phyloP scores from a whole-genome alignment of 1,139 yeast species.

The Ogataea hybrid region DNA sequence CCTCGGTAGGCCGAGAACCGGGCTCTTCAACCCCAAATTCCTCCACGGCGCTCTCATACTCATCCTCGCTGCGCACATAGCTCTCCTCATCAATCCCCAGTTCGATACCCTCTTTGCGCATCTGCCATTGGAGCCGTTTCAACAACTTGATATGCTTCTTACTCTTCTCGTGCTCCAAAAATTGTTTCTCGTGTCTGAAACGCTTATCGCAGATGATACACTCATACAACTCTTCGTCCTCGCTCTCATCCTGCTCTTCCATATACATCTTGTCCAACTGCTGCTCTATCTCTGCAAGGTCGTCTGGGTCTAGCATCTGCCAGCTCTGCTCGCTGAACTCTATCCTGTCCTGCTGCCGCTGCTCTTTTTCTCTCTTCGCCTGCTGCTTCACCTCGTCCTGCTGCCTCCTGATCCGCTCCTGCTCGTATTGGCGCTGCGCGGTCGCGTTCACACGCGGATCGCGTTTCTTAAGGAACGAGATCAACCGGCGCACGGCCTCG shows the following conservation, averaged over 20 bases:
- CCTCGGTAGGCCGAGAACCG: too few species aligned
- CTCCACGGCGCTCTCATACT: slow-evolving; percentile 33
- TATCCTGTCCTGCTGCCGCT: slow-evolving; percentile 26
- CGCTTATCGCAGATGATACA: slow-evolving; percentile 83
- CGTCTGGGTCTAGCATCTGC: slow-evolving; percentile 67
- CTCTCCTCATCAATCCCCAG: slow-evolving; percentile 55
- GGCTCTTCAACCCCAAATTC: too few species aligned
- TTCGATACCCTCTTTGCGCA: slow-evolving; percentile 79
- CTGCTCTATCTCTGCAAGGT: slow-evolving; percentile 60
- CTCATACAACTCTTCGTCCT: slow-evolving; percentile 40
- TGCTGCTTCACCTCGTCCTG: slow-evolving; percentile 56
- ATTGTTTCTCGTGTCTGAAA: slow-evolving; percentile 80
- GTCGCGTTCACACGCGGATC: slow-evolving; percentile 77
- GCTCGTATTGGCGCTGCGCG: slow-evolving; percentile 48
- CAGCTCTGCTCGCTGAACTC: slow-evolving; percentile 74
- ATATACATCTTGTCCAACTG: slow-evolving; percentile 45
- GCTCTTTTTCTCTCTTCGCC: slow-evolving; percentile 46
- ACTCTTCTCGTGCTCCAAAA: slow-evolving; percentile 71
- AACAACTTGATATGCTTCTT: slow-evolving; percentile 75
- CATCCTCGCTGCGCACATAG: slow-evolving; percentile 25
- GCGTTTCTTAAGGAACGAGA: slow-evolving; percentile 67
- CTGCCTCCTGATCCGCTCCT: slow-evolving; percentile 47
- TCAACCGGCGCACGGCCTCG: slow-evolving; percentile 74
- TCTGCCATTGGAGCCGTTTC: slow-evolving; percentile 65
- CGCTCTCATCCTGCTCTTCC: slow-evolving; percentile 30